Base-by-base conservation (phyloP, 805 yeast genomes). In the Kodamaea leandrae region DNA sequence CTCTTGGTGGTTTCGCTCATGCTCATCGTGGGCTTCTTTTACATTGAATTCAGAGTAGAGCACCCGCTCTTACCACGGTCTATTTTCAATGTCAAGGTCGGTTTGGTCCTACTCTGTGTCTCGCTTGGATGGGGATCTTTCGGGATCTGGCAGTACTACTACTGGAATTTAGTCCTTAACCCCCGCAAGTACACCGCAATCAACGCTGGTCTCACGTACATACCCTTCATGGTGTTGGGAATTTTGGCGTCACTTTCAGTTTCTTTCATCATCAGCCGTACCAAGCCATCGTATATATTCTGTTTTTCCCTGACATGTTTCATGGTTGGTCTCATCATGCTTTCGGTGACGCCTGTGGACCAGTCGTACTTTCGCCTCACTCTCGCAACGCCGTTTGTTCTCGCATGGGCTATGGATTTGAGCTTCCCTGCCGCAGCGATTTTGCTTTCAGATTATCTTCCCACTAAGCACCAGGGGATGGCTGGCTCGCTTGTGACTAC, bases 61-160 rank as follows among this genome's bases (percentile, higher is more conserved):
- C 47, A 69, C 48, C 88, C 88, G 7, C 55, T 83, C 12, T 51
- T 83, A 4, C 89, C 88, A 2, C 49, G 54, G 8, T 64, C 68
- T 1, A 69, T 74, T 1, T 66, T 81, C 55, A 68, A 66, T 37
- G 41, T 58, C 6, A 69, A 74, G 33, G 68, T 73, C 17, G 66
- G 72, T 0, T 54, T 80, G 43, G 76, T 81, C 1, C 60, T 85
- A 32, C 49, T 61, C 1, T 68, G 77, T 30, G 63, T 82, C 25
- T 68, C 77, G 2, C 61, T 78, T 4, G 91, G 91, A 0, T 85
- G 93, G 93, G 82, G 86, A 1, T 74, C 85, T 14, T 85, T 84
- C 62, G 89, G 91, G 2, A 68, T 83, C 19, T 83, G 85, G 80
- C 66, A 80, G 13, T 83, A 68, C 52, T 84, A 82, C 58, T 74